These are phyloP conservation scores for Chrysoporthe austroafricana DNA, from an alignment of 2,329 filamentous ascomycete genomes.

Conservation along the genomic window DNA sequence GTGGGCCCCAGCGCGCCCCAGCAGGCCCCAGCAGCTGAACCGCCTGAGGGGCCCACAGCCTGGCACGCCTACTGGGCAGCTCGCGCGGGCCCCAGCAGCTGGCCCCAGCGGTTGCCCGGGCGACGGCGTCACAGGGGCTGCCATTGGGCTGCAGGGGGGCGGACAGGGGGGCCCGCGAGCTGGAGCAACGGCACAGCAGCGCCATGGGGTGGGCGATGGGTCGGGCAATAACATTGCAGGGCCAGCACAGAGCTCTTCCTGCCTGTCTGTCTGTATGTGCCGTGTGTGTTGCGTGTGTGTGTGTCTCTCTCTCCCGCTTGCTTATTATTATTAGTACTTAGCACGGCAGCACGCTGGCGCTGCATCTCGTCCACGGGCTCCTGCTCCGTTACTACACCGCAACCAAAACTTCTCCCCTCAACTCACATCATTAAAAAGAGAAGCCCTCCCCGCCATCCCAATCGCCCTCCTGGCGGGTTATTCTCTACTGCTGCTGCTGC, in stretches of 20 bases:
- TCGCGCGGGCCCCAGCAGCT: neutral
- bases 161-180: neutral
- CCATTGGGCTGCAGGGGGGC: constrained; percentile 1
- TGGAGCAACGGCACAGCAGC: constrained; percentile 7
- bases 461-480: too few species aligned
- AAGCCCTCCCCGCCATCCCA: constrained; percentile 1
- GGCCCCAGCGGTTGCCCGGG: constrained; percentile 1
- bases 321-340: neutral
- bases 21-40: too few species aligned
- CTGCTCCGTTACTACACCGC: neutral
- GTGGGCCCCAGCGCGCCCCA: too few species aligned
- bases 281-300: too few species aligned
- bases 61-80: neutral
- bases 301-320: too few species aligned
- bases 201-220: neutral
- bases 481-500: neutral
- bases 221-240: constrained; percentile 6
- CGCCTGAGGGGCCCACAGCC: neutral
- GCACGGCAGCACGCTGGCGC: neutral
- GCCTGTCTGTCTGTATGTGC: too few species aligned
- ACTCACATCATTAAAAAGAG: constrained; percentile 10
- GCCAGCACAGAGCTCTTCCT: constrained; percentile 11
- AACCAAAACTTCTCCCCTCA: neutral
- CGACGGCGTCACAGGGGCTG: neutral
- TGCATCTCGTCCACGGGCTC: neutral